Percentiles rank a stretch among this genome's conserved stretches.
These are phyloP conservation scores for Xylaria sp. DNA, from an alignment of 2,329 filamentous ascomycete genomes.

Conservation along the genomic window DNA sequence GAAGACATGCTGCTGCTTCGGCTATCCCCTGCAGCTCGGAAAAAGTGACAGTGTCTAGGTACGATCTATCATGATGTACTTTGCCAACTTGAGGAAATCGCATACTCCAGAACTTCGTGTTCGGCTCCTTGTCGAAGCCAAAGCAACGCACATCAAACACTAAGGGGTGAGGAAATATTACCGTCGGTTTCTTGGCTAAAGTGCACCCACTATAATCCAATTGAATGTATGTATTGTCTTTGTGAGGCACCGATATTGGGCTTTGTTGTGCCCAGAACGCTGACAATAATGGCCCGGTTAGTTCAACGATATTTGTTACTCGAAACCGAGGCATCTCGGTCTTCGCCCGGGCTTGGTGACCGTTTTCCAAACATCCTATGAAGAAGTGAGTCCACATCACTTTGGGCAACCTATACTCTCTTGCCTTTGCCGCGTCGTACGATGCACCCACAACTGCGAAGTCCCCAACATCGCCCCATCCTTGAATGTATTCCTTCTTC, in stretches of 20 bases:
- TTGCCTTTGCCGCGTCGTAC: conserved; percentile 69
- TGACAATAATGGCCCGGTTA: conserved; percentile 58
- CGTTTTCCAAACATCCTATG: conserved; percentile 76
- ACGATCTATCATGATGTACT: conserved; percentile 76
- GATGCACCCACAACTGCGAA: conserved; percentile 79
- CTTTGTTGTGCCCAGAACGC: conserved; percentile 56
- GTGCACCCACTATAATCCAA: conserved; percentile 56
- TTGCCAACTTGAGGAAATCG: conserved; percentile 79
- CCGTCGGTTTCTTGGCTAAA: conserved; percentile 50
- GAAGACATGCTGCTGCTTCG: conserved; percentile 55
- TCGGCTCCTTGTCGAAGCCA: conserved; percentile 74
- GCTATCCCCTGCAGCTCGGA: conserved; percentile 72
- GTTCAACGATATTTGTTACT: conserved; percentile 67
- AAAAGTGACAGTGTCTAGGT: conserved; percentile 71
- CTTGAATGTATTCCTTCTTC: conserved; percentile 83
- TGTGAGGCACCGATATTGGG: conserved; percentile 48
- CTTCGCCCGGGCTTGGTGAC: conserved; percentile 59
- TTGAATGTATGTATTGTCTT: conserved; percentile 42
- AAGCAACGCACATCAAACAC: conserved; percentile 83
- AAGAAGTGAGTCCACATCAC: conserved; percentile 81
- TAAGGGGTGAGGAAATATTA: conserved; percentile 71
- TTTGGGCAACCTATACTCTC: conserved; percentile 56
- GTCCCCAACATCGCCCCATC: conserved; percentile 82
- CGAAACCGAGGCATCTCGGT: conserved; percentile 64
- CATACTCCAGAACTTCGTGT: conserved; percentile 73